These are phyloP conservation scores for Chionographis japonica DNA, from an alignment of 106 monocot genomes.

Conservation along the genomic window DNA sequence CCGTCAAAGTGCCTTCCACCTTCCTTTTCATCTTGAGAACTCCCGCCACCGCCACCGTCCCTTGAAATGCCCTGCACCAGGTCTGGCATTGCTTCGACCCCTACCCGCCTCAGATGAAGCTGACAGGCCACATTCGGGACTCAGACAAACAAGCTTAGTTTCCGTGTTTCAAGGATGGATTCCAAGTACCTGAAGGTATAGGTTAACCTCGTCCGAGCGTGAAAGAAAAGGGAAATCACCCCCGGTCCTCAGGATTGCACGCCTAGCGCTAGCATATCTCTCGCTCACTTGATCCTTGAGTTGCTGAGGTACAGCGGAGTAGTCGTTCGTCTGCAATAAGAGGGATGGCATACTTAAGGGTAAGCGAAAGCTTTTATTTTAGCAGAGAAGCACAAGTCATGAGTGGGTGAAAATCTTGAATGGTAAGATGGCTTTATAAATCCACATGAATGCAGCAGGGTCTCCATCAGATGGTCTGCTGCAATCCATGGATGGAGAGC, in stretches of 20 bases:
- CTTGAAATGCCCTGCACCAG: constrained; percentile 21
- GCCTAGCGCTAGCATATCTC: constrained; percentile 79
- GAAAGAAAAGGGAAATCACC: constrained; percentile 99
- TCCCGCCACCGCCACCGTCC: constrained; percentile 32
- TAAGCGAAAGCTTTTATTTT: not conserved
- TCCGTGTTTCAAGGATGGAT: not conserved
- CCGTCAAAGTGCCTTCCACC: constrained; percentile 22
- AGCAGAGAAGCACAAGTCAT: not conserved
- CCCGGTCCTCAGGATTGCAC: constrained; percentile 74
- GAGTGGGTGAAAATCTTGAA: not conserved
- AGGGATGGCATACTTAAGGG: not conserved
- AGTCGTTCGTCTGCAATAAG: constrained; percentile 83
- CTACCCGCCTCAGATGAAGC: constrained; percentile 94
- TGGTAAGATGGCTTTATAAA: too few species aligned
- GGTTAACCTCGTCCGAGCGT: constrained; percentile 91
- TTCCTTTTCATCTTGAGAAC: constrained; percentile 24
- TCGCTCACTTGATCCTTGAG: constrained; percentile 80
- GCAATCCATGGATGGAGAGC: too few species aligned
- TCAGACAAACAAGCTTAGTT: not conserved
- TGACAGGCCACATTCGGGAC: constrained; percentile 6
- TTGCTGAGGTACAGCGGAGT: constrained; percentile 74
- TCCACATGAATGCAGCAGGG: too few species aligned
- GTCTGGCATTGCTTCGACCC: constrained; percentile 59
- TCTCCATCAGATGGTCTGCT: too few species aligned
- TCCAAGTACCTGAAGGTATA: constrained; percentile 82